Conservation (phyloP, 805 yeast genomes). For the Clavispora vitiphila region DNA sequence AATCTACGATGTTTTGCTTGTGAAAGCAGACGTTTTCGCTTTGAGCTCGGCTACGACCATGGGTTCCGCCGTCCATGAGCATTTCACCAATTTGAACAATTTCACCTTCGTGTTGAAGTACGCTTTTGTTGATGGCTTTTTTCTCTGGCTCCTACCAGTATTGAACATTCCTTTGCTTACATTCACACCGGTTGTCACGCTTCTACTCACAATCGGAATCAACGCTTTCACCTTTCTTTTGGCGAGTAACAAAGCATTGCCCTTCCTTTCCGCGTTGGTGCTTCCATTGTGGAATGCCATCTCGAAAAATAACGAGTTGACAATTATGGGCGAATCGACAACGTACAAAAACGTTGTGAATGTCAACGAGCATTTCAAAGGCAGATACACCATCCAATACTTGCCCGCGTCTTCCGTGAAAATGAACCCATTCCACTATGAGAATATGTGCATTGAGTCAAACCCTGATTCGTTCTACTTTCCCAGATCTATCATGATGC, state of each 20-base stretch:
- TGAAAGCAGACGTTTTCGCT: slow-evolving; percentile 40
- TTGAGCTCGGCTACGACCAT: not conserved
- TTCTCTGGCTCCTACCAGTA: slow-evolving; percentile 65
- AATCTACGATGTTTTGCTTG: slow-evolving; percentile 59
- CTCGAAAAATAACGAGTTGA: slow-evolving; percentile 42
- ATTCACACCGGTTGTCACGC: slow-evolving; percentile 54
- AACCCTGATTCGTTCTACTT: slow-evolving; percentile 16
- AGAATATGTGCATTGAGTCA: slow-evolving; percentile 51
- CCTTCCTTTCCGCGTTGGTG: slow-evolving; percentile 33
- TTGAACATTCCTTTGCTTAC: slow-evolving; percentile 72
- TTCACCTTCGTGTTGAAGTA: slow-evolving; percentile 66
- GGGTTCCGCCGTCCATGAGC: not conserved
- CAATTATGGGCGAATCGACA: slow-evolving; percentile 47
- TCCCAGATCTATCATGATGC: slow-evolving; percentile 40
- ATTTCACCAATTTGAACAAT: slow-evolving; percentile 39
- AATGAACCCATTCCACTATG: slow-evolving; percentile 67
- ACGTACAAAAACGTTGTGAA: slow-evolving; percentile 35
- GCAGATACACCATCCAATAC: slow-evolving; percentile 79
- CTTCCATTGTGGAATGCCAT: slow-evolving; percentile 42
- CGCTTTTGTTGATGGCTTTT: slow-evolving; percentile 64
- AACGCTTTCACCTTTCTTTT: slow-evolving; percentile 50
- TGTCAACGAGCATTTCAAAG: slow-evolving; percentile 67
- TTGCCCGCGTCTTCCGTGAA: slow-evolving; percentile 87
- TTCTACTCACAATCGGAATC: slow-evolving; percentile 43
- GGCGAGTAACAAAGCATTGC: slow-evolving; percentile 46